phyloP scores from a whole-genome alignment of 164 flowering plant species.

The Vitis labrusca region DNA sequence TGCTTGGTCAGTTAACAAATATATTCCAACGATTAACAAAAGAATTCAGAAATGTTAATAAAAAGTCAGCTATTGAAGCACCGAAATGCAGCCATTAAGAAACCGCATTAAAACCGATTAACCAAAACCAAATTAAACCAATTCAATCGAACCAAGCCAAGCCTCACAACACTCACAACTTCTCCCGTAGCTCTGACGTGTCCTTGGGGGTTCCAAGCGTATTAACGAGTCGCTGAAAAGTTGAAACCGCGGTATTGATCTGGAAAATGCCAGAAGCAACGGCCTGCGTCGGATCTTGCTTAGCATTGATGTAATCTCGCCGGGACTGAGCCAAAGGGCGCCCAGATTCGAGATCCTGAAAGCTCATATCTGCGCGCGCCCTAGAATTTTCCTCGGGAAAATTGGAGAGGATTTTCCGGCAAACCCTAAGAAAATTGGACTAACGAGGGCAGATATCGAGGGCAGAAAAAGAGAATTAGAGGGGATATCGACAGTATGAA shows the following conservation, averaged over 20 bases:
- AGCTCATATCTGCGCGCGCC: constrained; percentile 33
- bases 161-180: constrained; percentile 35
- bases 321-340: constrained; percentile 26
- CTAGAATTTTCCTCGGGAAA: constrained; percentile 10
- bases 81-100: not conserved
- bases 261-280: constrained; percentile 59
- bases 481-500: too few species aligned
- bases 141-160: not conserved
- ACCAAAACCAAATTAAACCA: not conserved
- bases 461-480: not conserved
- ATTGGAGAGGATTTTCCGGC: not conserved
- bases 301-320: constrained; percentile 34
- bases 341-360: constrained; percentile 54
- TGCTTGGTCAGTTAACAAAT: too few species aligned
- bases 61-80: not conserved
- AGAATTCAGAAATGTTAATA: not conserved
- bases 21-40: not conserved
- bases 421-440: not conserved
- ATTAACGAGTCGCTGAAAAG: constrained; percentile 59
- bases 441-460: not conserved
- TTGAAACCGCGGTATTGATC: constrained; percentile 59
- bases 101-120: too few species aligned
- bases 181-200: constrained; percentile 57
- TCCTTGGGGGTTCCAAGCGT: constrained; percentile 65
- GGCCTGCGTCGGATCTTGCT: constrained; percentile 52